These are phyloP conservation scores for Colletotrichum abscissum DNA, from an alignment of 2,329 filamentous ascomycete genomes.

Conservation along the genomic window DNA sequence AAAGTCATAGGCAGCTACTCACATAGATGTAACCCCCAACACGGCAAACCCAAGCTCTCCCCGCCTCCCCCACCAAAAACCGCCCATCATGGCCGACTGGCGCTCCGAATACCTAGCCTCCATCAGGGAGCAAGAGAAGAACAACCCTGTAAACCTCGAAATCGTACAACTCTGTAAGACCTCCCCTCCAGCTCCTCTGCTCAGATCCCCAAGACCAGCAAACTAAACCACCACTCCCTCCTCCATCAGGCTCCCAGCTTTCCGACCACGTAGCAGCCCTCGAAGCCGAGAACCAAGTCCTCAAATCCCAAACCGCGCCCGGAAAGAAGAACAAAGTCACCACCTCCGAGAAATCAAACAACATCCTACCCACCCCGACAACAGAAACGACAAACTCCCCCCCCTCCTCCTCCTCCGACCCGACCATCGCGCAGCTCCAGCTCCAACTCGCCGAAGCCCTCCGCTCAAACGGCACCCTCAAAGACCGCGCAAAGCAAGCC, in stretches of 20 bases:
- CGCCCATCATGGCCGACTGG: conserved; percentile 71
- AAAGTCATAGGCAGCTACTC: background rate
- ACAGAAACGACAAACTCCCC: conserved; percentile 11
- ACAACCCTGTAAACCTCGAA: conserved; percentile 69
- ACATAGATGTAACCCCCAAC: background rate
- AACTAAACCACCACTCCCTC: conserved; percentile 2
- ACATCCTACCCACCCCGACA: background rate
- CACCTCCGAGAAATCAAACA: conserved; percentile 35
- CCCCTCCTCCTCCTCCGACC: conserved; percentile 42
- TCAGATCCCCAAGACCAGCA: background rate
- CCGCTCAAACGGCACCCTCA: conserved; percentile 76
- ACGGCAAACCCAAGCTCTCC: background rate
- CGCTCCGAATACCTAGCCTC: conserved; percentile 83
- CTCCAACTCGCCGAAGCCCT: conserved; percentile 82
- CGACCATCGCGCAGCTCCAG: conserved; percentile 62
- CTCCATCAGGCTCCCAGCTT: conserved; percentile 68
- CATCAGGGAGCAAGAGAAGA: conserved; percentile 77
- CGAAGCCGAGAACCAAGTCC: conserved; percentile 66
- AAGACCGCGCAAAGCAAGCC: conserved; percentile 70
- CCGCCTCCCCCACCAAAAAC: background rate
- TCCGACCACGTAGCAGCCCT: conserved; percentile 74
- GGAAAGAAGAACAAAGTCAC: conserved; percentile 36
- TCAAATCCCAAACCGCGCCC: conserved; percentile 44
- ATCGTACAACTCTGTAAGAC: conserved; percentile 83
- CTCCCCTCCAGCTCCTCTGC: background rate